Evolutionary conservation across 192 early-diverging fungal species (phyloP), one percentile per base, ranked within the genome.

Genomic region (Backusella macrospora): DNA sequence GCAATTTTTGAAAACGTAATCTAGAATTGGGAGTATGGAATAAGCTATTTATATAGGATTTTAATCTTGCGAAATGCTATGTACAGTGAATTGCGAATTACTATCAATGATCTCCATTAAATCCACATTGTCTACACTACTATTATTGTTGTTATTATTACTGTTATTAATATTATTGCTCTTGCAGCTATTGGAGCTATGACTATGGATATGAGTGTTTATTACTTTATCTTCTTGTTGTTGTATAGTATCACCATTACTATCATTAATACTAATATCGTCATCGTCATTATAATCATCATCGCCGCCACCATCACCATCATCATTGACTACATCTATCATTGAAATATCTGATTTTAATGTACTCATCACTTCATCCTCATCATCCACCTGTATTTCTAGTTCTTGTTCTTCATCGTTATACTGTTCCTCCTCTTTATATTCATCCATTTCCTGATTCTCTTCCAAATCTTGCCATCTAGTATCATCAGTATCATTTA

Each of bases 401-500:
- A 34, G 29, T 34, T 34, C 29, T 34, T 34, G 29, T 34, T 34
- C 29, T 34, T 2, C 29, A 34, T 73, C 49, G 4, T 55, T 15
- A 16, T 55, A 62, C 21, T 62, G 59, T 64, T 34, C 37, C 62
- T 34, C 14, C 21, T 14, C 14, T 34, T 34, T 0, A 34, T 34
- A 0, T 34, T 34, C 29, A 34, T 34, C 40, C 15, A 16, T 43
- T 10, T 71, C 37, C 47, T 78, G 71, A 78, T 84, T 78, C 74
- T 80, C 43, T 46, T 72, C n/a, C 70, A 72, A 68, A 72, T 73
- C 29, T 75, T 75, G 52, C 79, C 39, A n/a, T 75, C 73, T 8
- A 73, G 75, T 77, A 4, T 79, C 83, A 8, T 79, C 74, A 16
- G 46, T 18, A 29, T 42, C 44, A 42, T 84, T 37, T 64, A 74